These are phyloP conservation scores for Tuber aestivum DNA, from an alignment of 495 filamentous ascomycete species.

Conservation along the genomic window DNA sequence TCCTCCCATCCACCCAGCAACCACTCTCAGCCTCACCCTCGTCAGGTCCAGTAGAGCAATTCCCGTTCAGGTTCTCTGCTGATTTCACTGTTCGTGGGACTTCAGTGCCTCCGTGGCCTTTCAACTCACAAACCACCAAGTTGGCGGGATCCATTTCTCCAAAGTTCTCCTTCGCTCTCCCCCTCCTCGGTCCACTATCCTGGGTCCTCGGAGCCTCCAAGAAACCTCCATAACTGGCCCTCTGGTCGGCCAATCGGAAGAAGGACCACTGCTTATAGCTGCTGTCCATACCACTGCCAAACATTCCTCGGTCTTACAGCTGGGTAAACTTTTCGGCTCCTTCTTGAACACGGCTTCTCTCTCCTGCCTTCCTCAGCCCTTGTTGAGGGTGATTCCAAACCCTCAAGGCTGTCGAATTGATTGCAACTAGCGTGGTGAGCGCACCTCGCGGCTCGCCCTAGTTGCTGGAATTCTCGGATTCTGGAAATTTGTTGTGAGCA, in stretches of 20 bases:
- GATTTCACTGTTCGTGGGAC: constrained; percentile 23
- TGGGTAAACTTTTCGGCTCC: constrained; percentile 25
- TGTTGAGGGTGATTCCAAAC: constrained; percentile 47
- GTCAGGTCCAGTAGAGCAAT: constrained; percentile 4
- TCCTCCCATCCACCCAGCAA: not conserved
- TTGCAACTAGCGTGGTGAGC: constrained; percentile 29
- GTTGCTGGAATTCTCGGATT: not conserved
- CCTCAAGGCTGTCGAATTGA: constrained; percentile 36
- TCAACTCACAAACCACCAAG: constrained; percentile 62
- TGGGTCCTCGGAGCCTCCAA: constrained; percentile 96
- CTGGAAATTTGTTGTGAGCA: not conserved
- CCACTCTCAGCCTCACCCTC: not conserved
- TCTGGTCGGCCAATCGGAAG: constrained; percentile 40
- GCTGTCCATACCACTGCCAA: constrained; percentile 12
- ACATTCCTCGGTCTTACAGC: constrained; percentile 16
- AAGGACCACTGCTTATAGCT: constrained; percentile 12
- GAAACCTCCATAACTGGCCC: constrained; percentile 89
- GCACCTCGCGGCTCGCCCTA: constrained; percentile 33
- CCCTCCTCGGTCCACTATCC: constrained; percentile 83
- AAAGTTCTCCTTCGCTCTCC: constrained; percentile 76
- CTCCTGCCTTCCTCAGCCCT: constrained; percentile 37
- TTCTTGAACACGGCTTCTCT: constrained; percentile 19
- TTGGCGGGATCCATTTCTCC: constrained; percentile 85
- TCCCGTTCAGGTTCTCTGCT: constrained; percentile 12
- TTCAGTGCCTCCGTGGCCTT: constrained; percentile 39